Conservation (phyloP, 495 filamentous ascomycete species). For the Glutinoglossum americanum region DNA sequence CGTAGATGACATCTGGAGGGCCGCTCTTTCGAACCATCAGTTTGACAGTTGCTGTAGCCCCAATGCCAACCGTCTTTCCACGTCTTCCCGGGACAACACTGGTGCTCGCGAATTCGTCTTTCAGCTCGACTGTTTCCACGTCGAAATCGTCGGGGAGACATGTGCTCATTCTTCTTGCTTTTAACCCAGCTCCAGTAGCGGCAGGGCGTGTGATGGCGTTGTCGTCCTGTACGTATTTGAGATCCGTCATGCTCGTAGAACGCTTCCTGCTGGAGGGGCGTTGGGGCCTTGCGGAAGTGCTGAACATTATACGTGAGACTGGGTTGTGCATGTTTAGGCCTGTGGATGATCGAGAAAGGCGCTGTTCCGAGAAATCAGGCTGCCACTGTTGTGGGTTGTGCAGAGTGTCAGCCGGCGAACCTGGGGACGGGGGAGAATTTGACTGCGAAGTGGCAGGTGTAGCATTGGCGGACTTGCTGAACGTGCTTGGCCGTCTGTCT, state of each 20-base stretch:
- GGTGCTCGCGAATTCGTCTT: constrained; percentile 34
- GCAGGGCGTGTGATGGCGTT: constrained; percentile 24
- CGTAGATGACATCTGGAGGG: constrained; percentile 33
- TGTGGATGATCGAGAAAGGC: constrained; percentile 5
- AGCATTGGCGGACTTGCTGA: not conserved
- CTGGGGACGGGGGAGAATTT: constrained; percentile 29
- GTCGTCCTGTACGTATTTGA: constrained; percentile 16
- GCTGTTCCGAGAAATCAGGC: constrained; percentile 20
- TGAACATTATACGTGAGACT: constrained; percentile 2
- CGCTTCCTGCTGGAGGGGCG: constrained; percentile 9
- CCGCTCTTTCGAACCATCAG: constrained; percentile 39
- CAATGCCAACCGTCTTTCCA: constrained; percentile 45
- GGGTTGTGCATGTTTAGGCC: constrained; percentile 16
- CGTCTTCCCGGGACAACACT: constrained; percentile 35
- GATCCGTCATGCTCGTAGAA: constrained; percentile 4
- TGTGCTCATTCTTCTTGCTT: constrained; percentile 38
- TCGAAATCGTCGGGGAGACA: constrained; percentile 41
- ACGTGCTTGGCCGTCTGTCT: not conserved
- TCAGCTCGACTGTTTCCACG: constrained; percentile 38
- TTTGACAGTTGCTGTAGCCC: constrained; percentile 50
- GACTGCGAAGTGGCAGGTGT: constrained; percentile 11
- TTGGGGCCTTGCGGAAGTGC: constrained; percentile 6
- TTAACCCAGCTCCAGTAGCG: constrained; percentile 39
- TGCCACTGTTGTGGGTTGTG: constrained; percentile 14
- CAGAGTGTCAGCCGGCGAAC: constrained; percentile 19